phyloP scores from a whole-genome alignment of 306 rosid species.

The Senna tora region DNA sequence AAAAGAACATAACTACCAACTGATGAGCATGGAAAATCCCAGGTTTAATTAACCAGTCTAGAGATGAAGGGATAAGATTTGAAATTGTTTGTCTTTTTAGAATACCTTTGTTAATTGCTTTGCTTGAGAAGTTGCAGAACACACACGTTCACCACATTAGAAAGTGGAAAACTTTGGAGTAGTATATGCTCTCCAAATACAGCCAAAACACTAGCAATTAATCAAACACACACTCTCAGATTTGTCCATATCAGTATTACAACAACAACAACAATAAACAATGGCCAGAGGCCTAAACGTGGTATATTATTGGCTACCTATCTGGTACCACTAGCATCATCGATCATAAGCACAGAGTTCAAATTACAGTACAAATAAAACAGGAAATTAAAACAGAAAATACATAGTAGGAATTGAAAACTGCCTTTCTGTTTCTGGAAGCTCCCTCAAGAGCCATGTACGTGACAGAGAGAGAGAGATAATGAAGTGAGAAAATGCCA shows the following conservation, averaged over 20 bases:
- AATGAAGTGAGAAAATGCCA: slow-evolving; percentile 67
- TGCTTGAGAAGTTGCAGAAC: slow-evolving; percentile 33
- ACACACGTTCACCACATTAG: slow-evolving; percentile 38
- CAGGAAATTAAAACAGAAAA: neutral
- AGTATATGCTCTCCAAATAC: neutral
- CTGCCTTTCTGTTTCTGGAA: slow-evolving; percentile 2
- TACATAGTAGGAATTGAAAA: neutral
- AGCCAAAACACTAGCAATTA: slow-evolving; percentile 12
- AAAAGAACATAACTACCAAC: neutral
- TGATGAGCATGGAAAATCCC: neutral
- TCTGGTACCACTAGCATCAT: neutral
- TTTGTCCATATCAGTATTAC: neutral
- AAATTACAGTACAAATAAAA: slow-evolving; percentile 21
- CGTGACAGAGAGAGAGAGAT: slow-evolving; percentile 6
- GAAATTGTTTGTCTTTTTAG: neutral
- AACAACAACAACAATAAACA: neutral
- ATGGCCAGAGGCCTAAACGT: slow-evolving; percentile 36
- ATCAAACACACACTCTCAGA: neutral
- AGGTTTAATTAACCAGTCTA: neutral
- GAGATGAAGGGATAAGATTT: slow-evolving; percentile 22
- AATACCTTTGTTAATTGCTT: slow-evolving; percentile 15
- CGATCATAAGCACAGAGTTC: slow-evolving; percentile 32
- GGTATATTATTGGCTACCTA: slow-evolving; percentile 13
- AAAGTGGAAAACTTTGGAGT: slow-evolving; percentile 20
- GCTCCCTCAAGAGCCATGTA: slow-evolving; percentile 40